Conservation (phyloP, 179 eudicot species). For the Nepenthes alata region DNA sequence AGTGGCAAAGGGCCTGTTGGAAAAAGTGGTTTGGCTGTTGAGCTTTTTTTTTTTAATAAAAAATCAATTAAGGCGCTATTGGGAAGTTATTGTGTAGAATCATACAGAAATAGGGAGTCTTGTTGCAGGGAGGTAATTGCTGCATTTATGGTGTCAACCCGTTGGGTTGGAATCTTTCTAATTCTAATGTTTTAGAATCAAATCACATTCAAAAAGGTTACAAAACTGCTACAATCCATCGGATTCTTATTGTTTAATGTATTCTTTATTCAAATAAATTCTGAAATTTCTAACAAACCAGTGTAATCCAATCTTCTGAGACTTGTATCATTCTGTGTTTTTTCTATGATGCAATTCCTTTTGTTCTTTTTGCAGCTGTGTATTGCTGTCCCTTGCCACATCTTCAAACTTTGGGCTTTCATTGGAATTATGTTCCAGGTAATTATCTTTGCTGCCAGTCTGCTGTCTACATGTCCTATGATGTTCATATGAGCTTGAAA, state of each 20-base stretch:
- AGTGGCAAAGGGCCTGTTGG: too few relatives aligned
- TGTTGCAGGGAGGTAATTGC: too few relatives aligned
- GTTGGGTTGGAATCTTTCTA: not conserved
- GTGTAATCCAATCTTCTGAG: not conserved
- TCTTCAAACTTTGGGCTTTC: slow-evolving; percentile 95
- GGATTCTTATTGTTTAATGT: too few relatives aligned
- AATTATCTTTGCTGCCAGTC: not conserved
- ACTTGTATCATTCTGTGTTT: not conserved
- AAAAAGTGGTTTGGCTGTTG: not conserved
- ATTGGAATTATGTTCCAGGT: slow-evolving; percentile 95
- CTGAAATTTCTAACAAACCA: not conserved
- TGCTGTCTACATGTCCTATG: too few relatives aligned
- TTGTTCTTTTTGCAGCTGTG: slow-evolving; percentile 48
- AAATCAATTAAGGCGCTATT: not conserved
- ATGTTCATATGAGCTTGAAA: too few relatives aligned
- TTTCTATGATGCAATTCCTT: not conserved
- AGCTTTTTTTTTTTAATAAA: not conserved
- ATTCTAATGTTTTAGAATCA: not conserved
- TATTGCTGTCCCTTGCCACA: slow-evolving; percentile 92
- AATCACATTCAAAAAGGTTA: too few relatives aligned
- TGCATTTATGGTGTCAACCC: not conserved
- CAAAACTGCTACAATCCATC: too few relatives aligned
- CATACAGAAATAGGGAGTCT: too few relatives aligned
- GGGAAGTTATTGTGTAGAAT: not conserved
- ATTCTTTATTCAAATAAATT: too few relatives aligned